Conservation (phyloP, 345 rosid species). For the Aquilaria yunnanensis region DNA sequence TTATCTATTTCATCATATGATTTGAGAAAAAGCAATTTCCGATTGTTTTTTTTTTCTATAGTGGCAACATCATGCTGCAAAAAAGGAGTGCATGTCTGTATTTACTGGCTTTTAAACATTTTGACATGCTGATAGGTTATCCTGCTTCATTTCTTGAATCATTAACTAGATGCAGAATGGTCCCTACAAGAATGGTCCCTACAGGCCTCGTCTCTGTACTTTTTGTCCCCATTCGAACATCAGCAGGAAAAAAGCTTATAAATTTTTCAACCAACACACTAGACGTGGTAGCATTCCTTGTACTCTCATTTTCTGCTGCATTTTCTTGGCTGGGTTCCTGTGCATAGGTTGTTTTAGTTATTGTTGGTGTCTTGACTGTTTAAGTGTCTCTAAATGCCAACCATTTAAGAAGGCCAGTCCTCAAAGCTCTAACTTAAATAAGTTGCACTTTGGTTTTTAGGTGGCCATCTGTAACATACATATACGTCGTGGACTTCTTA, state of each 20-base stretch:
- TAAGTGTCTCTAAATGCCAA: constrained; percentile 5
- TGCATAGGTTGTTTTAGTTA: background rate
- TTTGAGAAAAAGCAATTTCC: constrained; percentile 5
- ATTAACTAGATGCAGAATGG: no score
- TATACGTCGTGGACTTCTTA: constrained; percentile 67
- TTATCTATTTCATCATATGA: background rate
- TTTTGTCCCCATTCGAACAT: background rate
- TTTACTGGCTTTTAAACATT: background rate
- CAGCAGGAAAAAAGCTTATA: background rate
- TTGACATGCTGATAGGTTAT: background rate
- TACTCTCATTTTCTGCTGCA: background rate
- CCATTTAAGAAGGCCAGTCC: background rate
- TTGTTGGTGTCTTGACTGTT: constrained; percentile 1
- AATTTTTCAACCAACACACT: background rate
- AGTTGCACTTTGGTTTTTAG: constrained; percentile 29
- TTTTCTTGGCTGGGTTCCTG: constrained; percentile 1
- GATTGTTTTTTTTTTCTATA: background rate
- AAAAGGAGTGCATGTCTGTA: background rate
- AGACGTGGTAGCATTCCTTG: background rate
- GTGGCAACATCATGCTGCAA: background rate
- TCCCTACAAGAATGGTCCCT: no score
- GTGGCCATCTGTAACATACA: constrained; percentile 70
- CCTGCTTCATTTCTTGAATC: background rate
- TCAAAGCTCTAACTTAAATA: constrained; percentile 6
- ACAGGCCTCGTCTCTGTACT: constrained; percentile 1